Base-by-base conservation (phyloP, 1,284 basidiomycete species). In the Rhodotorula sp. region DNA sequence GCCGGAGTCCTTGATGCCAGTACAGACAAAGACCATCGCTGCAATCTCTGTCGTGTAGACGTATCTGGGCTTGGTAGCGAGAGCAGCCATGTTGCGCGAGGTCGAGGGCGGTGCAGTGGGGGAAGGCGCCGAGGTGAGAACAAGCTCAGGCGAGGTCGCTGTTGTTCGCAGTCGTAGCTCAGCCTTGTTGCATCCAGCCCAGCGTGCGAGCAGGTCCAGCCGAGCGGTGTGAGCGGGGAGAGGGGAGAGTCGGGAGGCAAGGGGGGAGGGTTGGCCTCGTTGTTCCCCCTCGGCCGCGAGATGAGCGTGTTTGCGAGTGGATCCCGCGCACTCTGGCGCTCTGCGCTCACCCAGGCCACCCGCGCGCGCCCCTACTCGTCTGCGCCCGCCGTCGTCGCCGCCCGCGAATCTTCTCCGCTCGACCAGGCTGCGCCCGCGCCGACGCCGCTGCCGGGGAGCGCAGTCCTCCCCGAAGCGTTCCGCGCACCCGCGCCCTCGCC, bases 1-100 rank as follows among this genome's bases (percentile, higher is more conserved):
- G 66, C 90, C 87, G 0, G 94, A 92, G 72, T 97, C 92, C 79
- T 93, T 91, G 1, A 97, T 91, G 82, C 96, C 94, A 8, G 93
- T 94, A 81, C 97, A 97, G 57, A 98, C 95, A 80, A 96, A 97
- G 90, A 97, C 94, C 93, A 76, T 76, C 17, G 54, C 48, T 0
- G 37, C n/a, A n/a, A 76, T 74, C 57, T 76, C 75, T 27, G 41
- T 15, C 5, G 66, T 39, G 61, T 68, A 73, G 21, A 61, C 53
- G 25, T 65, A 41, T 3, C 62, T 39, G 5, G 62, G 41, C n/a
- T 69, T 55, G 19, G 22, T 19, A 3, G 66, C 21, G n/a, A 34
- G 53, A 2, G 53, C 21, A 21, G 53, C 17, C 53, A 54, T 54
- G 53, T 15, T 9, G 29, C 6, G 19, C 8, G 51, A 19, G n/a